These are phyloP conservation scores for Teunomyces lycoperdinae DNA, from an alignment of 805 yeast species.

Conservation along the genomic window DNA sequence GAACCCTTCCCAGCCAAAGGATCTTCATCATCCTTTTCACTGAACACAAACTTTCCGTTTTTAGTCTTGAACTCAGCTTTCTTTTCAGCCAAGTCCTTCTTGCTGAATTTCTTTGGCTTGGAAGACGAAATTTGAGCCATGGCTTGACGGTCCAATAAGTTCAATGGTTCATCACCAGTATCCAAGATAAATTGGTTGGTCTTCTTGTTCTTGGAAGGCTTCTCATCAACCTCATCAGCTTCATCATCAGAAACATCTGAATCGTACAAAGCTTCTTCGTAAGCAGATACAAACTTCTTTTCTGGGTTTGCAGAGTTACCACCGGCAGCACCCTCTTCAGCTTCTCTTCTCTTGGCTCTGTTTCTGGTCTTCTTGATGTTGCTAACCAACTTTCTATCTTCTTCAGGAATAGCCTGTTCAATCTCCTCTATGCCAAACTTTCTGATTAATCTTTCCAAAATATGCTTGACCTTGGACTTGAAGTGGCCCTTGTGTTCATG, in stretches of 20 bases:
- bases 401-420: slow-evolving; percentile 84
- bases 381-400: slow-evolving; percentile 75
- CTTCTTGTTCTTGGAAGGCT: slow-evolving; percentile 25
- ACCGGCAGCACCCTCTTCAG: slow-evolving; percentile 32
- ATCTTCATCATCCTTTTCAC: slow-evolving; percentile 43
- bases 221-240: slow-evolving; percentile 49
- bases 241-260: slow-evolving; percentile 60
- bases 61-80: slow-evolving; percentile 47
- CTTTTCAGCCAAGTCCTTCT: slow-evolving; percentile 36
- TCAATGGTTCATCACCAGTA: slow-evolving; percentile 74
- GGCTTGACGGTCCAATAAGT: slow-evolving; percentile 81
- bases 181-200: slow-evolving; percentile 72
- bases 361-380: slow-evolving; percentile 85
- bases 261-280: slow-evolving; percentile 88
- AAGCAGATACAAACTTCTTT: slow-evolving; percentile 74
- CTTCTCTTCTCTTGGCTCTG: slow-evolving; percentile 74
- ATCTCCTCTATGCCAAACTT: slow-evolving; percentile 87
- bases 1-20: slow-evolving; percentile 38
- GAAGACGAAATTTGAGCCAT: slow-evolving; percentile 87
- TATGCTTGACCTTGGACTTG: slow-evolving; percentile 88
- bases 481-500: slow-evolving; percentile 96
- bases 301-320: slow-evolving; percentile 20
- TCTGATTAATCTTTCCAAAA: slow-evolving; percentile 85
- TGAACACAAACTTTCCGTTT: slow-evolving; percentile 69
- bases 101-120: slow-evolving; percentile 62